Percentiles rank a stretch among this genome's conserved stretches.
Conservation (phyloP, 768 basidiomycete genomes). For the Dentipellis fragilis region DNA sequence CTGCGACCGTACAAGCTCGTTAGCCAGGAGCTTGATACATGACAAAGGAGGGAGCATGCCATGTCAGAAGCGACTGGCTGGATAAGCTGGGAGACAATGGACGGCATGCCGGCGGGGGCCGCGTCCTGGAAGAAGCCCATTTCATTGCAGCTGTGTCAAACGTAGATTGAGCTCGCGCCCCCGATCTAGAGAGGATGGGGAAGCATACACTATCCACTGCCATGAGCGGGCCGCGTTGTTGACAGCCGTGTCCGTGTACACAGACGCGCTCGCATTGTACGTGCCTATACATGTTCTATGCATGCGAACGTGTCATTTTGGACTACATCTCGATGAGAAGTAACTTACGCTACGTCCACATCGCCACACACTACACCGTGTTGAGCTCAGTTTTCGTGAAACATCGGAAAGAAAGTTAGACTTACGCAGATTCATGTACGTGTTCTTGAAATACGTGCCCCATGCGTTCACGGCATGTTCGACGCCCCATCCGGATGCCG, state of each 20-base stretch:
- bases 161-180: not conserved
- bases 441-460: slow-evolving; percentile 47
- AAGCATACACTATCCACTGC: slow-evolving; percentile 53
- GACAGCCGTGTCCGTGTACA: slow-evolving; percentile 45
- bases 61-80: not conserved
- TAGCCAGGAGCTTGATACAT: not conserved
- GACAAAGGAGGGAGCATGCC: slow-evolving; percentile 23
- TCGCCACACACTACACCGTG: slow-evolving; percentile 39
- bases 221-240: slow-evolving; percentile 54
- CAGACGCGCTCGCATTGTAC: slow-evolving; percentile 26
- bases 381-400: not conserved
- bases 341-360: slow-evolving; percentile 36
- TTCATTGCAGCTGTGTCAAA: slow-evolving; percentile 56
- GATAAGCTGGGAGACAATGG: slow-evolving; percentile 1
- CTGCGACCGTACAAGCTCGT: not conserved
- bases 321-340: no score
- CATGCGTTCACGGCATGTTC: slow-evolving; percentile 50
- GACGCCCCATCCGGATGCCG: slow-evolving; percentile 48
- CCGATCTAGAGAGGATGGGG: not conserved
- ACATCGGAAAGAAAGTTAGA: slow-evolving; percentile 3
- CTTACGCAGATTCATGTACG: slow-evolving; percentile 1
- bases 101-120: not conserved
- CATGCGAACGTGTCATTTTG: no score
- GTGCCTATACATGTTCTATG: slow-evolving; percentile 30
- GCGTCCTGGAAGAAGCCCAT: slow-evolving; percentile 34